Evolutionary conservation across 2,329 filamentous ascomycete species (phyloP), one percentile per base, ranked within the genome.

Genomic region (Colletotrichum shisoi): DNA sequence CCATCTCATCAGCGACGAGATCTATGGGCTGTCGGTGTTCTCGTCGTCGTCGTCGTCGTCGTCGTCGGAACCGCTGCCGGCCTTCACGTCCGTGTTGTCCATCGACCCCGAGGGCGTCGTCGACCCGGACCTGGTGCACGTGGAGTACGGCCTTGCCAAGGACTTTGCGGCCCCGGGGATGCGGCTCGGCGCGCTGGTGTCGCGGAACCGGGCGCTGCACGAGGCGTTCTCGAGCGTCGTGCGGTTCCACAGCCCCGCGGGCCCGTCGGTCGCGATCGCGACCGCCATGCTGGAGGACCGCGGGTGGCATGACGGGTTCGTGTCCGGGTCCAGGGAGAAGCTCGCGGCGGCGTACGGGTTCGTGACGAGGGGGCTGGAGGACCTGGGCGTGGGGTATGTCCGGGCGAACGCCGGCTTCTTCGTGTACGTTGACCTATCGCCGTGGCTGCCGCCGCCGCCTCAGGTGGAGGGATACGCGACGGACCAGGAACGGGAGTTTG

Each of bases 341-440:
- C 72, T 87, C 2, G 75, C 76, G 0, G 75, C 77, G 1, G 76
- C 79, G 0, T 81, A 85, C 62, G 71, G 71, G 4, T 78, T 79
- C 46, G 76, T 78, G 1, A 80, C 77, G 0, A 51, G 69, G 0
- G 75, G 74, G 4, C 74, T 87, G 17, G 70, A 73, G 9, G 72
- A 75, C 2, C 74, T 82, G 8, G 78, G 79, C 2, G 79, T 87
- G 3, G 70, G 75, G 4, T 85, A 83, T 66, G 57, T 79, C n/a
- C 74, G 75, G 76, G 78, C 78, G n/a, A 87, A 87, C 68, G 85
- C 85, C 0, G 85, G 83, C 0, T 86, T 87, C 71, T 88, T 88
- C 71, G 69, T 88, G 2, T 87, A 82, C 78, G 73, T 85, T 2
- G 79, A 87, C 71, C 71, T 88, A 17, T 80, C 79, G 0, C 77